A percentile compares a stretch with the other conserved stretches of the same genome.
phyloP scores from a whole-genome alignment of 805 yeast species.

The Pichia eremophila region DNA sequence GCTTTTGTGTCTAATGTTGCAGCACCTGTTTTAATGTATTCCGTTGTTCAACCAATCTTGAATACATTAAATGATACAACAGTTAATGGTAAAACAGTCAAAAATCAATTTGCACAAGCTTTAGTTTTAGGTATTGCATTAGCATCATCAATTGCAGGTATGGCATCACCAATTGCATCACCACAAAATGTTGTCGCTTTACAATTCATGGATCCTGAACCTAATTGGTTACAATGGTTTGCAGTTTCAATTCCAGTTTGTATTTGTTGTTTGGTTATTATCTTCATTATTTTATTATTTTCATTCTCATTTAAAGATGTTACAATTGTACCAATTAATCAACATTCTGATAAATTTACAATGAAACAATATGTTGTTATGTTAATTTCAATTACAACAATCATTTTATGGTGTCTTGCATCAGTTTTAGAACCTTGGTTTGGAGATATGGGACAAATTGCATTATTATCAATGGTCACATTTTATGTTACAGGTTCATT shows the following conservation, averaged over 20 bases:
- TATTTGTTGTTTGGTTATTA: slow-evolving; percentile 46
- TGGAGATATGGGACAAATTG: slow-evolving; percentile 97
- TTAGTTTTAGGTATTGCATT: slow-evolving; percentile 85
- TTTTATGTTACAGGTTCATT: slow-evolving; percentile 87
- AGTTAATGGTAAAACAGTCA: slow-evolving; percentile 5
- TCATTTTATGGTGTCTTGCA: slow-evolving; percentile 82
- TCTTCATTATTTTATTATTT: slow-evolving; percentile 65
- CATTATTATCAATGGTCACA: slow-evolving; percentile 81
- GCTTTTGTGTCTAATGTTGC: slow-evolving; percentile 98
- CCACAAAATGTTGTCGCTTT: slow-evolving; percentile 93
- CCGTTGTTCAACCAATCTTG: slow-evolving; percentile 83
- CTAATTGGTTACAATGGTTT: slow-evolving; percentile 92
- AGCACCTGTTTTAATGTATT: slow-evolving; percentile 87
- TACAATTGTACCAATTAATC: slow-evolving; percentile 50
- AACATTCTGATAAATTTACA: slow-evolving; percentile 58
- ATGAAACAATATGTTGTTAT: slow-evolving; percentile 68
- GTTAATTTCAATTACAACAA: slow-evolving; percentile 59
- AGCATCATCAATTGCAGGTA: slow-evolving; percentile 91
- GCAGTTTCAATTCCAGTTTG: slow-evolving; percentile 78
- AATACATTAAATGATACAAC: slow-evolving; percentile 75
- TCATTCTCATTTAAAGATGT: slow-evolving; percentile 43
- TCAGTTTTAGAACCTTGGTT: slow-evolving; percentile 60
- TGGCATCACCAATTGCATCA: slow-evolving; percentile 95
- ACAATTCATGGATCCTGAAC: slow-evolving; percentile 75
- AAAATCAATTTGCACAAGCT: slow-evolving; percentile 59